A percentile compares a stretch with the other conserved stretches of the same genome.
Evolutionary conservation across 2,329 filamentous ascomycete genomes (phyloP).

Genomic region (Hypocreales sp.): DNA sequence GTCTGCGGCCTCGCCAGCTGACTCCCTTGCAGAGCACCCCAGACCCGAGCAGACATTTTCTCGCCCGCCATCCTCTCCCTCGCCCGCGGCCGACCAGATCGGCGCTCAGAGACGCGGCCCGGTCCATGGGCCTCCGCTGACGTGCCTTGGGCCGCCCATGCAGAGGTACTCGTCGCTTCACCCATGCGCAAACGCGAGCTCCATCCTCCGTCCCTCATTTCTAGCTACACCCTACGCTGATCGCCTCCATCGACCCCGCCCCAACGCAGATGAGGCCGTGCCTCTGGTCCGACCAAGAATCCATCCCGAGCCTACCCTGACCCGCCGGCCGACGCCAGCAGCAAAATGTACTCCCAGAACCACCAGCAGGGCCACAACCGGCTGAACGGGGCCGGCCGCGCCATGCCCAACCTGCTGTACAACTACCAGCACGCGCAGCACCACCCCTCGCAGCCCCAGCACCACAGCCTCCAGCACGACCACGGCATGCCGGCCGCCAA

Average conservation of each 20-base stretch:
- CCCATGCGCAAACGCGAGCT: slow-evolving; percentile 25
- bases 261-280: slow-evolving; percentile 3
- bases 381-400: slow-evolving; percentile 44
- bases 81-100: no score
- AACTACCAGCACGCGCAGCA: slow-evolving; percentile 49
- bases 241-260: slow-evolving; percentile 6
- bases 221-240: slow-evolving; percentile 16
- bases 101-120: no score
- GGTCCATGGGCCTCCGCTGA: no score
- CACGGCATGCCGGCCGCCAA: slow-evolving; percentile 39
- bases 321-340: no score
- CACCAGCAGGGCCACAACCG: slow-evolving; percentile 62
- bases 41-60: slow-evolving; percentile 7
- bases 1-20: slow-evolving; percentile 1
- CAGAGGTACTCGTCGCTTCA: slow-evolving; percentile 8
- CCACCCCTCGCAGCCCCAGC: slow-evolving; percentile 47
- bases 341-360: slow-evolving; percentile 64
- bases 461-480: slow-evolving; percentile 44
- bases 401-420: slow-evolving; percentile 52
- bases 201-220: slow-evolving; percentile 14
- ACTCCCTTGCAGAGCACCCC: slow-evolving; percentile 10
- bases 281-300: slow-evolving; percentile 3
- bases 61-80: no score
- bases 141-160: slow-evolving; percentile 6
- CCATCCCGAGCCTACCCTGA: no score